A percentile compares a stretch with the other conserved stretches of the same genome.
phyloP scores from a whole-genome alignment of 2,329 filamentous ascomycete species.

The Microsporum ferrugineum region DNA sequence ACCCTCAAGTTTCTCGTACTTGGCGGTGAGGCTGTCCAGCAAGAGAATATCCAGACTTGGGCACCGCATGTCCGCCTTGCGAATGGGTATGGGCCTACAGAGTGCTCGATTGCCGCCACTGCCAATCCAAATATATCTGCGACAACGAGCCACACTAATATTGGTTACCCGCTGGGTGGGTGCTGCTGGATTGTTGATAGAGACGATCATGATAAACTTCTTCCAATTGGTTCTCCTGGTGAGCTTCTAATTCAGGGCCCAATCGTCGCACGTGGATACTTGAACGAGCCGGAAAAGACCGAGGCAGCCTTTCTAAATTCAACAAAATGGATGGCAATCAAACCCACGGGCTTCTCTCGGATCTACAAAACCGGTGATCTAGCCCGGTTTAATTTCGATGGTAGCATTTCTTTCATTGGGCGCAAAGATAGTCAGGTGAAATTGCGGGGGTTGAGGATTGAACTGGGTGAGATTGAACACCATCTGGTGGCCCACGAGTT shows the following conservation, averaged over 20 bases:
- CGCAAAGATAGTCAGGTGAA: constrained; percentile 73
- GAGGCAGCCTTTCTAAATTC: constrained; percentile 14
- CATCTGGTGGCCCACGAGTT: constrained; percentile 28
- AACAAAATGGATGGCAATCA: constrained; percentile 13
- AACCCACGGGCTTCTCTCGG: constrained; percentile 13
- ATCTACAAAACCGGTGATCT: constrained; percentile 81
- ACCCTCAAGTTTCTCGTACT: constrained; percentile 26
- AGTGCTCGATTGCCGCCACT: constrained; percentile 9
- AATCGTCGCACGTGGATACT: constrained; percentile 27
- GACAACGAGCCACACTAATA: constrained; percentile 20
- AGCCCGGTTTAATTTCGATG: constrained; percentile 54
- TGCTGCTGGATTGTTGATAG: constrained; percentile 18
- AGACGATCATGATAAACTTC: constrained; percentile 12
- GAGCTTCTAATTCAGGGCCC: constrained; percentile 33
- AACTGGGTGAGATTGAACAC: constrained; percentile 76
- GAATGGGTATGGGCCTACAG: constrained; percentile 22
- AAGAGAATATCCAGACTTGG: constrained; percentile 25
- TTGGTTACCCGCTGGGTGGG: constrained; percentile 11
- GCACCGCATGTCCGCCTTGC: constrained; percentile 22
- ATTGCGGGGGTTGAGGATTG: constrained; percentile 68
- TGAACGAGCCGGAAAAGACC: constrained; percentile 19
- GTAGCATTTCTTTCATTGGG: constrained; percentile 66
- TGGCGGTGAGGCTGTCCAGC: constrained; percentile 24
- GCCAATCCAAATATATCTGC: constrained; percentile 16
- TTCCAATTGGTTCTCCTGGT: constrained; percentile 28